Conservation (phyloP, 2,329 filamentous ascomycete species). For the Talaromyces sp. region DNA sequence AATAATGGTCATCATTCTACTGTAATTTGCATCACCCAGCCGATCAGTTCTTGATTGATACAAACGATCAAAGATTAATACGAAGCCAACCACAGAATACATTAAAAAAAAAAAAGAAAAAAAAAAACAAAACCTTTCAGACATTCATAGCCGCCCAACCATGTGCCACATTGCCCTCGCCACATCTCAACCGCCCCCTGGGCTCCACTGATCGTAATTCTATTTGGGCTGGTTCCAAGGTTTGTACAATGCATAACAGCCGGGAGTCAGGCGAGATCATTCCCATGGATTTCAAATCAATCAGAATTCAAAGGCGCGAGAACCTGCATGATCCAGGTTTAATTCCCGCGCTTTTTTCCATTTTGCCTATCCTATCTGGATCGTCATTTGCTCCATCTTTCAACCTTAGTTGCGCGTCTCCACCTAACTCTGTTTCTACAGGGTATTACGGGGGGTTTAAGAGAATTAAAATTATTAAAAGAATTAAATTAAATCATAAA, state of each 20-base stretch:
- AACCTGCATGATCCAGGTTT: no score
- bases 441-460: conserved; percentile 17
- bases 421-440: conserved; percentile 22
- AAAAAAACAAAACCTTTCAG: no score
- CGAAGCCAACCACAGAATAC: no score
- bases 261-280: conserved; percentile 1
- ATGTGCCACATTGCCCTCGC: conserved; percentile 12
- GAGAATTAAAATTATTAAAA: background rate
- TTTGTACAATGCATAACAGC: conserved; percentile 21
- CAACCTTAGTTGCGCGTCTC: conserved; percentile 25
- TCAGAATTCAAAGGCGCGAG: background rate
- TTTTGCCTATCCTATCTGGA: conserved; percentile 15
- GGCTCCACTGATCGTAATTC: conserved; percentile 2
- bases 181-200: conserved; percentile 9
- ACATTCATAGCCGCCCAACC: background rate
- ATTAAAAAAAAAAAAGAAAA: no score
- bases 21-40: no score
- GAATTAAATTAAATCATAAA: background rate
- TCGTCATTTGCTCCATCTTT: conserved; percentile 23
- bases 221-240: conserved; percentile 16
- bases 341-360: conserved; percentile 3
- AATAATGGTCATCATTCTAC: no score
- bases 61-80: no score
- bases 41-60: no score
- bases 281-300: conserved; percentile 20